These are phyloP conservation scores for Castanea mollissima DNA, from an alignment of 306 rosid species.

Conservation along the genomic window DNA sequence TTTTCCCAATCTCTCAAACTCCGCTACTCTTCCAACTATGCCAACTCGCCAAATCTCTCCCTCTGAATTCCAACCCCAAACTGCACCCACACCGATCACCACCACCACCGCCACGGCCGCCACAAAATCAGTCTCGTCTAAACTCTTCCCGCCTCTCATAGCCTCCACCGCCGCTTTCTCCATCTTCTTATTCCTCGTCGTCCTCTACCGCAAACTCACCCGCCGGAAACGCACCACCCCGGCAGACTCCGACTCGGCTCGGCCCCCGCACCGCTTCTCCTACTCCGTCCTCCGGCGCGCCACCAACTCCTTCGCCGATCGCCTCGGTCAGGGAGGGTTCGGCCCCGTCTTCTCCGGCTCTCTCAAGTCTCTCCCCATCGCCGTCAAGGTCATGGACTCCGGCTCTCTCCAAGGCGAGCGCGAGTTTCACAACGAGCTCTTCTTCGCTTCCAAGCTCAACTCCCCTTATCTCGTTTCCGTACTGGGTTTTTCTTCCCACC, in stretches of 20 bases:
- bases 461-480: constrained; percentile 54
- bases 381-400: constrained; percentile 88
- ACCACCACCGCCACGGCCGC: not conserved
- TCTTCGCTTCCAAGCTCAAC: constrained; percentile 64
- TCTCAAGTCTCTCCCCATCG: constrained; percentile 36
- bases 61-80: constrained; percentile 28
- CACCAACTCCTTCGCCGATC: constrained; percentile 73
- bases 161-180: constrained; percentile 46
- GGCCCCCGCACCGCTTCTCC: constrained; percentile 65
- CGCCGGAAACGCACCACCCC: constrained; percentile 57
- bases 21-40: constrained; percentile 31
- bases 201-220: constrained; percentile 46
- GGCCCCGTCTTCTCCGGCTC: constrained; percentile 79
- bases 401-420: constrained; percentile 84
- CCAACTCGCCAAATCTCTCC: constrained; percentile 42
- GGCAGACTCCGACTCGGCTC: constrained; percentile 30
- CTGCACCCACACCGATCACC: constrained; percentile 1
- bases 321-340: constrained; percentile 86
- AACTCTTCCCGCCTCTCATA: constrained; percentile 23
- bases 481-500: constrained; percentile 73
- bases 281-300: constrained; percentile 82
- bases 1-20: too few relatives aligned
- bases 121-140: not conserved
- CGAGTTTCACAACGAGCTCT: constrained; percentile 89
- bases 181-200: constrained; percentile 46